phyloP scores from a whole-genome alignment of 129 eudicot genomes.

The Flaveria trinervia region DNA sequence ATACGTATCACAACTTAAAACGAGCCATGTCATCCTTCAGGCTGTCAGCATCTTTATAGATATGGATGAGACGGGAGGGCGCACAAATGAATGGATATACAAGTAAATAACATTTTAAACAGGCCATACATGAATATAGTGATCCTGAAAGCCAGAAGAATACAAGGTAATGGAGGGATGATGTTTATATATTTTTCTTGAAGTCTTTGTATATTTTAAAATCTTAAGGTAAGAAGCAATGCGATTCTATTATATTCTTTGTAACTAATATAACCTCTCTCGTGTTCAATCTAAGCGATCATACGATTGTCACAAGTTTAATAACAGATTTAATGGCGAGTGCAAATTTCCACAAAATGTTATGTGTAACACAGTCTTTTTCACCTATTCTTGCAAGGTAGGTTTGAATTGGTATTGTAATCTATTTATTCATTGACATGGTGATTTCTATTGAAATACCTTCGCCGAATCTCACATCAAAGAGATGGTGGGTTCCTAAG shows the following conservation, averaged over 20 bases:
- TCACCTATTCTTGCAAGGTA: neutral
- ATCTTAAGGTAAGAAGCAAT: slow-evolving; percentile 31
- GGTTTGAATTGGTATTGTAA: neutral
- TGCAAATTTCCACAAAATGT: neutral
- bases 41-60: slow-evolving; percentile 98
- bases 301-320: neutral
- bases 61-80: slow-evolving; percentile 97
- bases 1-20: neutral
- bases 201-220: slow-evolving; percentile 22
- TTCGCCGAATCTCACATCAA: too few relatives aligned
- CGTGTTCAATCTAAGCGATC: neutral
- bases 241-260: slow-evolving; percentile 40
- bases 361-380: neutral
- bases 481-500: too few relatives aligned
- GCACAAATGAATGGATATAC: slow-evolving; percentile 98
- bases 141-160: slow-evolving; percentile 23
- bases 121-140: slow-evolving; percentile 17
- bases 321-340: neutral
- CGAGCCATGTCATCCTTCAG: slow-evolving; percentile 38
- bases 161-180: slow-evolving; percentile 18
- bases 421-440: too few relatives aligned
- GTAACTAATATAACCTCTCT: slow-evolving; percentile 21
- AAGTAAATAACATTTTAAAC: slow-evolving; percentile 47
- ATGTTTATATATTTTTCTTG: slow-evolving; percentile 29
- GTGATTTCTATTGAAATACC: too few relatives aligned